phyloP scores from a whole-genome alignment of 2,329 filamentous ascomycete species.

The Fusarium hostae region DNA sequence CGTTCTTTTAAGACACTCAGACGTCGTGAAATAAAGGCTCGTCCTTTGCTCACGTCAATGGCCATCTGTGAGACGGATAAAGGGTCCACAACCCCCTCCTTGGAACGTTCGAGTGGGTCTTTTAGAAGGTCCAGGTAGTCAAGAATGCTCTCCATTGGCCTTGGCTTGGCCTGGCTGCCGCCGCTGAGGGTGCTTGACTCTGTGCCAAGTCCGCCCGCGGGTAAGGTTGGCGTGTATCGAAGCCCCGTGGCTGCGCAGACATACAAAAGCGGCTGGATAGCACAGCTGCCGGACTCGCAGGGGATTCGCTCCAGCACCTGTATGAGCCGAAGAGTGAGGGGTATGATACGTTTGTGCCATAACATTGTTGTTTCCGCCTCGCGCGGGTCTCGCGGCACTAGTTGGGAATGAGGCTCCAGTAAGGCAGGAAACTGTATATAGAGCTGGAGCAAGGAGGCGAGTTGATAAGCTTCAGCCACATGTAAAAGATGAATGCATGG shows the following conservation, averaged over 20 bases:
- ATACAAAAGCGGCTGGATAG: background rate
- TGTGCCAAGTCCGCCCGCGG: fast-evolving
- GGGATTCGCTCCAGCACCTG: background rate
- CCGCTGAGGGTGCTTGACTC: background rate
- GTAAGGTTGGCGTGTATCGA: fast-evolving
- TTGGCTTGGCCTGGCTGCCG: fast-evolving
- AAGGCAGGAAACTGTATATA: background rate
- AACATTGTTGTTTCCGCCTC: fast-evolving
- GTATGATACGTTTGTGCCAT: background rate
- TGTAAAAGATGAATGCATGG: fast-evolving
- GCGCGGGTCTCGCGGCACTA: fast-evolving
- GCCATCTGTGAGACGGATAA: background rate
- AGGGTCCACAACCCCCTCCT: fast-evolving
- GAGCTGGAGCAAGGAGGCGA: background rate
- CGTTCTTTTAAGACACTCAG: background rate
- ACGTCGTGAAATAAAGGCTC: background rate
- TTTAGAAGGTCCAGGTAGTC: background rate
- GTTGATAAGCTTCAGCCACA: background rate
- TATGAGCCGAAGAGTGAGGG: background rate
- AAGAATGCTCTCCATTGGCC: background rate
- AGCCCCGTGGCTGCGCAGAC: background rate
- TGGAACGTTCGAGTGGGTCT: background rate
- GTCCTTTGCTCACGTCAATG: background rate
- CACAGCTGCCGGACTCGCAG: background rate
- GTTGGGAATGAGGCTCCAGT: fast-evolving